Evolutionary conservation across 352 stramenopile species (phyloP).

Genomic region (Phytopythium litorale): DNA sequence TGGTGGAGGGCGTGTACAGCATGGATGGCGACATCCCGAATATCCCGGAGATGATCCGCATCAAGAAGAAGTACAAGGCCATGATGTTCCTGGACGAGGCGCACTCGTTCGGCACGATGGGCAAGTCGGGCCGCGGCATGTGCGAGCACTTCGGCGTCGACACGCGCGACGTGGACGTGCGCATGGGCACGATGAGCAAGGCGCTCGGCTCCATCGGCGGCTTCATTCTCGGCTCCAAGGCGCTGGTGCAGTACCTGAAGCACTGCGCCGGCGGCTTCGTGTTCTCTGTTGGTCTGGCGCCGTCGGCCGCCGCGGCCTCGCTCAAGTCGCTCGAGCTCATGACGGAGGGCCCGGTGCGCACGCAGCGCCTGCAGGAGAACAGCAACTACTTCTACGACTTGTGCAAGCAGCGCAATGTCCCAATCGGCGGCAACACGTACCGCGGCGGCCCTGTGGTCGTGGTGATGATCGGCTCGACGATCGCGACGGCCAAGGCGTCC

Average conservation of each 20-base stretch:
- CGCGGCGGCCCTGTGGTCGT: slow-evolving; percentile 72
- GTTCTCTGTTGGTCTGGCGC: slow-evolving; percentile 72
- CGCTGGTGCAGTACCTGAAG: slow-evolving; percentile 63
- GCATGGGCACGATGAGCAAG: slow-evolving; percentile 77
- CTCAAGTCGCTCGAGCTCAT: slow-evolving; percentile 72
- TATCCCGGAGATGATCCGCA: slow-evolving; percentile 43
- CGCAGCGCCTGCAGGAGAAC: slow-evolving; percentile 53
- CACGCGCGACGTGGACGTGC: slow-evolving; percentile 46
- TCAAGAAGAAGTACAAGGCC: slow-evolving; percentile 71
- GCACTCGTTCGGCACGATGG: slow-evolving; percentile 69
- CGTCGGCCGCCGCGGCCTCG: slow-evolving; percentile 59
- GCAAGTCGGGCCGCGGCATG: slow-evolving; percentile 43
- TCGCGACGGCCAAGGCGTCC: slow-evolving; percentile 70
- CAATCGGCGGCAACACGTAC: slow-evolving; percentile 56
- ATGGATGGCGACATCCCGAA: slow-evolving; percentile 71
- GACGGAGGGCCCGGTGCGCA: slow-evolving; percentile 51
- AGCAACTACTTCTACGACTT: slow-evolving; percentile 76
- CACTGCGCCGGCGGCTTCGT: slow-evolving; percentile 68
- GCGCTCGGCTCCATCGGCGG: slow-evolving; percentile 60
- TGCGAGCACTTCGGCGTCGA: slow-evolving; percentile 48
- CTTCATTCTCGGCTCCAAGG: slow-evolving; percentile 51
- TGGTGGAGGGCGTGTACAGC: slow-evolving; percentile 63
- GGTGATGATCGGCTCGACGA: slow-evolving; percentile 77
- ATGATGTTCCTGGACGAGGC: slow-evolving; percentile 61
- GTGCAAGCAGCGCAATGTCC: slow-evolving; percentile 59